Evolutionary conservation across 768 basidiomycete genomes (phyloP), one percentile per base, ranked within the genome.

Genomic region (Dioszegia aurantiaca): DNA sequence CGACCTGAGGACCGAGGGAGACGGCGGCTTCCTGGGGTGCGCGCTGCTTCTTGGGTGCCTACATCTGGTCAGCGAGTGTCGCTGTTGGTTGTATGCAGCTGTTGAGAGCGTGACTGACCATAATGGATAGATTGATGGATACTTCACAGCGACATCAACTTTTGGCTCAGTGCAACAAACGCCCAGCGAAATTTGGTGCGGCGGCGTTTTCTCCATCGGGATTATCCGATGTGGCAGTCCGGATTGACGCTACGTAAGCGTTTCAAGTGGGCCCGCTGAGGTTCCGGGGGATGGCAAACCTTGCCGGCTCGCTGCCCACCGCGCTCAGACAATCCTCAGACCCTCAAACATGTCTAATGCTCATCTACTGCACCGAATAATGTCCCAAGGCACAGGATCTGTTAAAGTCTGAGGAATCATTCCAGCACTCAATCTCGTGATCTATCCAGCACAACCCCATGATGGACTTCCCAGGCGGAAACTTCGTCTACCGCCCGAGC

Each of bases 1-100:
- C 87, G 71, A 93, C 89, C 77, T 97, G 88, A 70, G 93, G 94
- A 65, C 94, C 93, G 78, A 95, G 89, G 54, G 87, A 86, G 75
- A 92, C 89, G 67, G 88, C 83, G 75, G 83, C 84, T 79, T 89
- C 88, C 78, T 85, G 85, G 64, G 82, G 82, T 49, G 69, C 66
- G 48, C 72, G 52, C 39, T 46, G 59, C 58, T 69, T 70, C 65
- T 73, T 73, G 62, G 72, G 72, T 55, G 72, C 57, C 65, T 67
- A 28, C 10, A 39, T 42, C 2, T 4, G 30, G 27, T 54, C 46
- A 40, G 47, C 51, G 14, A 47, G 8, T 9, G 19, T 44, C 12
- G 4, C n/a, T n/a, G n/a, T n/a, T n/a, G n/a, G n/a, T n/a, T 30
- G 17, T 26, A 40, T 23, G 46, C 11, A 16, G 16, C 4, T 21